Percentiles rank a stretch among this genome's conserved stretches.
Evolutionary conservation across 2,329 filamentous ascomycete genomes (phyloP).

Genomic region (Eurotiales sp.): DNA sequence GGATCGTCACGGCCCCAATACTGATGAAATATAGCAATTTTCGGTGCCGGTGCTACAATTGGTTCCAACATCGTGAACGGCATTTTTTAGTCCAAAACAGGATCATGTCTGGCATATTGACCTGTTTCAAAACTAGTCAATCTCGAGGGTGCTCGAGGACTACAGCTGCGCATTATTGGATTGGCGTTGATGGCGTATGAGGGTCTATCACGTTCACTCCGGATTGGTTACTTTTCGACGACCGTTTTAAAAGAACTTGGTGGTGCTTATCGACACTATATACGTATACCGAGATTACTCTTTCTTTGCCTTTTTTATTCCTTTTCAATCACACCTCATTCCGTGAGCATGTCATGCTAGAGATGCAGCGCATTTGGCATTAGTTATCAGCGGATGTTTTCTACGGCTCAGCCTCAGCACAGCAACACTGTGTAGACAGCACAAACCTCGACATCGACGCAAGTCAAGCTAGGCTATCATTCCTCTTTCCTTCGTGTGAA

Average conservation of each 20-base stretch:
- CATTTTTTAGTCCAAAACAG: slow-evolving; percentile 63
- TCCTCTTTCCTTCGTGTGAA: slow-evolving; percentile 10
- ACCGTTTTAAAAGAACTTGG: slow-evolving; percentile 3
- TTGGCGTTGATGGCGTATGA: slow-evolving; percentile 31
- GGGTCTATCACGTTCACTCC: slow-evolving; percentile 6
- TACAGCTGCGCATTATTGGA: slow-evolving; percentile 24
- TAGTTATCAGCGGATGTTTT: background rate
- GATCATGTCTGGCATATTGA: background rate
- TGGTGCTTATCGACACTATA: background rate
- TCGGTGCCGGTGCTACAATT: slow-evolving; percentile 87
- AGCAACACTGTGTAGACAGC: background rate
- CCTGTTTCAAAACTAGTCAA: slow-evolving; percentile 1
- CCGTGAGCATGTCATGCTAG: slow-evolving; percentile 7
- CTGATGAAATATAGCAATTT: slow-evolving; percentile 60
- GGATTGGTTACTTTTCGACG: slow-evolving; percentile 3
- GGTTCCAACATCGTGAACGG: slow-evolving; percentile 86
- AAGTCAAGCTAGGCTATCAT: background rate
- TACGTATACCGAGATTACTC: background rate
- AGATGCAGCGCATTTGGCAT: background rate
- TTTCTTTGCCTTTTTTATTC: background rate
- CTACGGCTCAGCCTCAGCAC: no score
- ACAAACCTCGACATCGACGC: background rate
- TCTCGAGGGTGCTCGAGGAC: slow-evolving; percentile 4
- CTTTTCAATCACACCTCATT: background rate
- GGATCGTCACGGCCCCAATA: no score